Base-by-base conservation (phyloP, 2,329 filamentous ascomycete species). In the Colletotrichum sp. region DNA sequence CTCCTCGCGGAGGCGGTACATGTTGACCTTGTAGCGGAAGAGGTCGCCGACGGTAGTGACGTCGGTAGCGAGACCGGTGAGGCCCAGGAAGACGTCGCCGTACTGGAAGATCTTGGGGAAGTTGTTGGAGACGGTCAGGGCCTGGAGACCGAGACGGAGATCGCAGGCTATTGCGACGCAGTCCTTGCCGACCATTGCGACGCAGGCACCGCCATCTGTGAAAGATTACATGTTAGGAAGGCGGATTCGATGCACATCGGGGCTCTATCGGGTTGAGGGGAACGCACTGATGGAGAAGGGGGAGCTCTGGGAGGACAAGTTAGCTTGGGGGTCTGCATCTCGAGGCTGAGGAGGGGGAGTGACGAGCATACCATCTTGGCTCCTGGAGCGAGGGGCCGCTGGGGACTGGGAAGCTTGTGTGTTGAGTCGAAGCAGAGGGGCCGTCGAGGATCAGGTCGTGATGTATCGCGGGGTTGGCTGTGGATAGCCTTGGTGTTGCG, bases 41-140 rank as follows among this genome's bases (percentile, higher is more conserved):
- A 99, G 94, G 88, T 99, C 96, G 82, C 94, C 95, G 80, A 99
- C 96, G 81, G 96, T 99, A 79, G 92, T 92, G 79, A 99, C 96
- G 85, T 99, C 97, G 81, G 97, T 99, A 77, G 97, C 97, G 68
- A 99, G 95, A 72, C 97, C 97, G 6, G 97, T 99, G 77, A 99
- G 93, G 72, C 97, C 97, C 44, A 99, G 94, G 88, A 98, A 98
- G 82, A 97, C 95, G 83, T 96, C 95, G 83, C 95, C 96, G 91
- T 98, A 99, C 87, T 94, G 93, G 93, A 99, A 99, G 90, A 99
- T 95, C 91, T 99, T 99, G 89, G 97, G 97, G 91, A 99, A 99
- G 93, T 99, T 97, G 93, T 99, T 99, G 86, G 96, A 98, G 76
- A 99, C 95, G 78, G 97, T 99, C 84, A 99, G 91, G 84, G 97